Base-by-base conservation (phyloP, 352 stramenopile species). In the Globisporangium barbulae region DNA sequence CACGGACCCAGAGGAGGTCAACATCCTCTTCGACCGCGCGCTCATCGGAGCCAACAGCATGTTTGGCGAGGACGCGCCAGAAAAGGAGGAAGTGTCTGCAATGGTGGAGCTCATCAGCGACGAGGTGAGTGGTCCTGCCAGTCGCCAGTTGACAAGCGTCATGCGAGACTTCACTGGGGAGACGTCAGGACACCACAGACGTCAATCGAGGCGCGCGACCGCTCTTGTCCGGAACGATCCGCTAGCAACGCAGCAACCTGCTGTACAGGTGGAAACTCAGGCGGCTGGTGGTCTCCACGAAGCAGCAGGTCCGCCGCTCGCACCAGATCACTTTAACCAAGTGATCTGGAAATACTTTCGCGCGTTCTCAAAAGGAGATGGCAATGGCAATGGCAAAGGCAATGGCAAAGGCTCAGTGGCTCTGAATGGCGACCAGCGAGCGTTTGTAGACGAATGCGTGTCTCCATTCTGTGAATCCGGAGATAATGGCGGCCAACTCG, bases 31-130 rank as follows among this genome's bases (percentile, higher is more conserved):
- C 4, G 44, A 22, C 5, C 30, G 61, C 21, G 61, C 61, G 25
- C 57, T 75, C 30, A 75, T 75, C 22, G 61, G 65, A 0, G 69
- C 61, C 44, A 75, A 75, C 42, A 72, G 57, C 41, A 71, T 70
- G 69, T 57, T 75, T 37, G 65, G 45, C 2, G 45, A 67, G 5
- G 65, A 60, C 8, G 31, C 28, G n/a, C 48, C 48, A 6, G 15
- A 7, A 30, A 19, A 45, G 10, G 56, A 52, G 6, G n/a, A n/a
- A 22, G 13, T 19, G 3, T 15, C 30, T 28, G 47, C 28, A 2
- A 9, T 21, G 2, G 4, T 21, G 9, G 22, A 54, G 17, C 30
- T n/a, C 25, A n/a, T 3, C 47, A 17, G 21, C 31, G 47, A 52
- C n/a, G 3, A 31, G 21, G 3, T 22, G 1, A n/a, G 8, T 12